These are phyloP conservation scores for Atkinsonella hypoxylon DNA, from an alignment of 2,329 filamentous ascomycete genomes.

Conservation along the genomic window DNA sequence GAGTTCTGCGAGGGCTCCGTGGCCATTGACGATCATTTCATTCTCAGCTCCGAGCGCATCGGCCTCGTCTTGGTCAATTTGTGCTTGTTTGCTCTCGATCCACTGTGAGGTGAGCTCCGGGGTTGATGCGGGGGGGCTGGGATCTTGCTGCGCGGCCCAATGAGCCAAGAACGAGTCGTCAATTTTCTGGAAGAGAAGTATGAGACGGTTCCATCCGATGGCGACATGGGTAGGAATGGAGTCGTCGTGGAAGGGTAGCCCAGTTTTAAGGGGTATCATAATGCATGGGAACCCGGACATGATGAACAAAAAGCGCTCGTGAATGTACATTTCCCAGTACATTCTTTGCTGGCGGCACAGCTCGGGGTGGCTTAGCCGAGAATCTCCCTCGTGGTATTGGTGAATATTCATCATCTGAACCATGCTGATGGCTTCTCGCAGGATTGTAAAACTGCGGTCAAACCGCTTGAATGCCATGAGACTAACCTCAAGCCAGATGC, in stretches of 20 bases:
- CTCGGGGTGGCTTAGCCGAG: conserved; percentile 8
- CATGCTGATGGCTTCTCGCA: conserved; percentile 34
- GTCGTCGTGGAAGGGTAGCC: conserved; percentile 19
- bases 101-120: conserved; percentile 22
- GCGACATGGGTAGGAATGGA: conserved; percentile 24
- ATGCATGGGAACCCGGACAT: conserved; percentile 32
- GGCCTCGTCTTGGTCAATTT: conserved; percentile 26
- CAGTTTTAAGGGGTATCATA: conserved; percentile 20
- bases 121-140: conserved; percentile 4
- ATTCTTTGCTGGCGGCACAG: conserved; percentile 12
- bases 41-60: conserved; percentile 17
- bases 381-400: conserved; percentile 19
- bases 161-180: conserved; percentile 26
- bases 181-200: conserved; percentile 25
- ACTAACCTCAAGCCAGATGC: conserved; percentile 38
- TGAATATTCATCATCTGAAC: conserved; percentile 32
- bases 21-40: conserved; percentile 14
- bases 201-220: conserved; percentile 25
- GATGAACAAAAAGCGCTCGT: conserved; percentile 37
- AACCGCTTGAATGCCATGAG: conserved; percentile 33
- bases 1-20: conserved; percentile 22
- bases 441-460: conserved; percentile 34
- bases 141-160: conserved; percentile 22
- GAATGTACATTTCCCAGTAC: conserved; percentile 15
- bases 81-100: conserved; percentile 28